Percentiles rank a stretch among this genome's conserved stretches.
Conservation (phyloP, 1,284 basidiomycete genomes). For the Ceratobasidium sp. region DNA sequence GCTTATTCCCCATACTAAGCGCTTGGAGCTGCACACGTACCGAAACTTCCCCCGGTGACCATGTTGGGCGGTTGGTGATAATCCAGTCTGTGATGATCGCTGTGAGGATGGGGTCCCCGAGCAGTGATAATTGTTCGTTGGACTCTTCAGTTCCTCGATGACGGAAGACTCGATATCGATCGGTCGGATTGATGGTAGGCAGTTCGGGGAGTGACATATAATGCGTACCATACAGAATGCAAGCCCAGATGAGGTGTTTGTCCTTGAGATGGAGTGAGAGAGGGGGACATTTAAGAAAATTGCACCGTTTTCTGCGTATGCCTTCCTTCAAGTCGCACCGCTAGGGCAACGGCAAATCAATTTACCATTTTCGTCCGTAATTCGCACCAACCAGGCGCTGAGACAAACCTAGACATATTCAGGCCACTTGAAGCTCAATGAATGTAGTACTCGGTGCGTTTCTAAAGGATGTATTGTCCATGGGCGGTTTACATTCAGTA, state of each 20-base stretch:
- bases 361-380: not conserved
- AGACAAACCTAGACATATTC: not conserved
- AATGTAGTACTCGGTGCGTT: too few relatives aligned
- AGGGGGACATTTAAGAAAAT: not conserved
- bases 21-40: conserved; percentile 7
- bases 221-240: conserved; percentile 16
- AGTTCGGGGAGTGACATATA: conserved; percentile 36
- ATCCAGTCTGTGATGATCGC: conserved; percentile 39
- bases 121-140: conserved; percentile 36
- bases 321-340: not conserved
- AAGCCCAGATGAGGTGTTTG: not conserved
- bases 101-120: conserved; percentile 38
- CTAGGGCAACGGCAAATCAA: not conserved
- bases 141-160: conserved; percentile 32
- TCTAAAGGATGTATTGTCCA: not conserved
- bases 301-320: not conserved
- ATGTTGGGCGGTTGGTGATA: conserved; percentile 15
- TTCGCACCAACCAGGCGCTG: not conserved
- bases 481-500: not conserved
- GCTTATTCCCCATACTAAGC: not conserved
- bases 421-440: too few relatives aligned
- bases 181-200: conserved; percentile 27
- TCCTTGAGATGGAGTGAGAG: not conserved
- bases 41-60: conserved; percentile 39
- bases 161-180: conserved; percentile 33